phyloP scores from a whole-genome alignment of 139 green algal species.

The Chlorella ohadii region DNA sequence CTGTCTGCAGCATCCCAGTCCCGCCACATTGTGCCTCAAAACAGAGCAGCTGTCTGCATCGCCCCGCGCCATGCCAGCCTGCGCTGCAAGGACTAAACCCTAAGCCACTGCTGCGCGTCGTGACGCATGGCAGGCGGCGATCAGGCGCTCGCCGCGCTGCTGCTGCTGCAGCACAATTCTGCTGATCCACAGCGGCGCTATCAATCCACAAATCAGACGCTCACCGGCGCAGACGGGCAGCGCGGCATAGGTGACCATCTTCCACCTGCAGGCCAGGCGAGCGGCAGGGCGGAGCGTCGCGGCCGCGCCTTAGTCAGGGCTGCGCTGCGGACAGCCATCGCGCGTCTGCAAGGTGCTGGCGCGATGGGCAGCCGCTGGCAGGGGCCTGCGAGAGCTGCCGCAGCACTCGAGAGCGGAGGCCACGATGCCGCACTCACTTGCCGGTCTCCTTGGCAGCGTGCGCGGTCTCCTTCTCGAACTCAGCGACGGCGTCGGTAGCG shows the following conservation, averaged over 20 bases:
- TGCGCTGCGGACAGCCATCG: too few species aligned
- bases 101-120: neutral
- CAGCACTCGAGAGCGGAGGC: neutral
- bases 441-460: conserved; percentile 17
- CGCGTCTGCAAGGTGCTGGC: too few species aligned
- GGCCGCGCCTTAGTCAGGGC: too few species aligned
- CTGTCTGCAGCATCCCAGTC: too few species aligned
- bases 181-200: too few species aligned
- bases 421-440: neutral
- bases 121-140: too few species aligned
- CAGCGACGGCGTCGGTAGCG: neutral
- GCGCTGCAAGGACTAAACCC: neutral
- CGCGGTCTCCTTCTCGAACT: conserved; percentile 8
- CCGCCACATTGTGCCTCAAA: too few species aligned
- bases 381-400: neutral
- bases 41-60: too few species aligned
- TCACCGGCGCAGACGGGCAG: conserved; percentile 5
- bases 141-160: too few species aligned
- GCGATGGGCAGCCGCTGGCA: neutral
- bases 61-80: neutral
- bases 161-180: too few species aligned
- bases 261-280: neutral
- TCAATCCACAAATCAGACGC: neutral
- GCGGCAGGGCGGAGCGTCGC: neutral
- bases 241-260: neutral